Conservation (phyloP, 1,284 basidiomycete genomes). For the Apiotrichum laibachii region DNA sequence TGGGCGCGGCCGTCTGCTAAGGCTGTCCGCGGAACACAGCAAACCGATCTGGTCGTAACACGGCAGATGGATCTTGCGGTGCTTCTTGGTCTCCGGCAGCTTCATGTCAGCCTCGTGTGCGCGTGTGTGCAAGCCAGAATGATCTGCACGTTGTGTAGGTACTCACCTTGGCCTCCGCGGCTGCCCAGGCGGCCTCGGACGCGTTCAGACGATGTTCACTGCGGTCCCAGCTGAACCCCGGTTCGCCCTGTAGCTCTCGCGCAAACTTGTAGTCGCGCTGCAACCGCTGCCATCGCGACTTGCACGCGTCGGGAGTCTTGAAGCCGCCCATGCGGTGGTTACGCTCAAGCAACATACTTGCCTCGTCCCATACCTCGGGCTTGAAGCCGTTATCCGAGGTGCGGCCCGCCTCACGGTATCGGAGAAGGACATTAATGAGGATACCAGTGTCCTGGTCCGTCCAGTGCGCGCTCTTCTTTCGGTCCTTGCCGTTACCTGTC, state of each 20-base stretch:
- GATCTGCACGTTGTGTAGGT: too few species aligned
- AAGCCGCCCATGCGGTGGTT: constrained; percentile 36
- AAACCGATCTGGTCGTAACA: constrained; percentile 35
- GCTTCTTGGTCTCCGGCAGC: constrained; percentile 32
- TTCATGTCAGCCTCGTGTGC: constrained; percentile 7
- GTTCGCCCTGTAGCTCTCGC: constrained; percentile 31
- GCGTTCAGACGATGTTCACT: constrained; percentile 29
- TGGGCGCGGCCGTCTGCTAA: constrained; percentile 8
- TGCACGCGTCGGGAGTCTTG: constrained; percentile 48
- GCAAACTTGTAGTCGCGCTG: constrained; percentile 44
- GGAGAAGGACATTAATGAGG: constrained; percentile 33
- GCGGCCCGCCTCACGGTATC: constrained; percentile 35
- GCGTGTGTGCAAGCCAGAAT: too few species aligned
- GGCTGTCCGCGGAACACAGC: constrained; percentile 27
- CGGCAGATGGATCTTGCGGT: constrained; percentile 40
- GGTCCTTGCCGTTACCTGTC: constrained; percentile 29
- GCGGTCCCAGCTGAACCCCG: constrained; percentile 37
- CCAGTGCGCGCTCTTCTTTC: constrained; percentile 46
- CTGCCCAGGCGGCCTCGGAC: constrained; percentile 32
- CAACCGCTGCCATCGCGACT: constrained; percentile 45
- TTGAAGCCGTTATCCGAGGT: constrained; percentile 47
- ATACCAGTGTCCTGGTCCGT: constrained; percentile 38
- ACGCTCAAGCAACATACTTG: constrained; percentile 25
- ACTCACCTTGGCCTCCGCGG: constrained; percentile 27
- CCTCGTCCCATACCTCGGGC: constrained; percentile 44